Evolutionary conservation across 2,329 filamentous ascomycete genomes (phyloP), one percentile per base, ranked within the genome.

Genomic region (Talaromyces piceae): DNA sequence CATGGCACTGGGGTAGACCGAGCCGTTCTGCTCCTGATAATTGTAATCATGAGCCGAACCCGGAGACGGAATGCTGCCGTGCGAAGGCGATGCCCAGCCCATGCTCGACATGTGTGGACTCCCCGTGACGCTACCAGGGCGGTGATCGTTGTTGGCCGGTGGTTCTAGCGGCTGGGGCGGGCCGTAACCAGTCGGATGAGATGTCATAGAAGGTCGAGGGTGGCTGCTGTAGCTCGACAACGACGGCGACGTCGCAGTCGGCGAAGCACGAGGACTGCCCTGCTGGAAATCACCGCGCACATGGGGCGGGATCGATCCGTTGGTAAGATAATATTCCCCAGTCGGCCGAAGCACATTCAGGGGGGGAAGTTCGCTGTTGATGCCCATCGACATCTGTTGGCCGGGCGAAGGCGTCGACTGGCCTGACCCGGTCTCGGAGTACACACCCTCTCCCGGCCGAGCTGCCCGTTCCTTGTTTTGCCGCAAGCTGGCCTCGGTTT

Each of bases 61-160:
- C 41, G 90, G 86, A 7, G 86, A 85, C 8, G 86, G 82, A 58
- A 89, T 82, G 27, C 80, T 79, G 57, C 82, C 81, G 58, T 91
- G 87, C 2, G 84, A 82, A 3, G 90, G 90, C 4, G 90, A 94
- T 58, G 89, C 87, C 91, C 91, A 96, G 50, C 88, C 87, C 56
- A 88, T 79, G 54, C 79, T 83, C 55, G 74, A 72, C 82, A 95
- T 88, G 68, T 96, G 91, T 47, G 91, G 91, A 67, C 90, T 95
- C 49, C 87, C 87, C 51, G 76, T 82, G n/a, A 81, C 84, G 64
- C 88, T 95, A 46, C 79, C 82, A 2, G 81, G 76, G 60, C 86
- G 83, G 53, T 87, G 84, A 65, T 91, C 88, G 55, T 88, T 79
- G 67, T 82, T 91, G 23, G 83, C 75, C 12, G 91, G 89, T 20